Conservation (phyloP, 108 stramenopile species). For the Nannochloropsis oceanica region DNA sequence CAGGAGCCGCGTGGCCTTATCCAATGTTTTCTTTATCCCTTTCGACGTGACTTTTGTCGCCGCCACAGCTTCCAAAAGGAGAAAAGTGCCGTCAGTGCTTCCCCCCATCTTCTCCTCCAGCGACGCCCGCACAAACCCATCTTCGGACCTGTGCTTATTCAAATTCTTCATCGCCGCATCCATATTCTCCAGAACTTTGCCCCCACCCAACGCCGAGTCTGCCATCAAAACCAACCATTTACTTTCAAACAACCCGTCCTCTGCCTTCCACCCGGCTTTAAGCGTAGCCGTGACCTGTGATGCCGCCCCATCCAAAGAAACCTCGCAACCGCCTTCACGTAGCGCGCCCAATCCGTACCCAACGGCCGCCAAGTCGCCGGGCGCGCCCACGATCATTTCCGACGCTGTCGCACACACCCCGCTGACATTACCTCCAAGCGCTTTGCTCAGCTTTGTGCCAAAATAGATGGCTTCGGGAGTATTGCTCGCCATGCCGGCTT, state of each 20-base stretch:
- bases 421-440: background rate
- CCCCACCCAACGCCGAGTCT: background rate
- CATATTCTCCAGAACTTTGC: background rate
- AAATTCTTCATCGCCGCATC: background rate
- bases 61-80: background rate
- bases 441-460: background rate
- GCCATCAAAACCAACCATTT: background rate
- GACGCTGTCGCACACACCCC: background rate
- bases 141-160: background rate
- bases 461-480: background rate
- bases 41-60: background rate
- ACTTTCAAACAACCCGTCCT: background rate
- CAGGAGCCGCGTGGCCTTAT: background rate
- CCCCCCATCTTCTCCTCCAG: background rate
- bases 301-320: background rate
- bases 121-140: background rate
- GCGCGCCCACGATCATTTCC: background rate
- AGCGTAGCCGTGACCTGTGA: background rate
- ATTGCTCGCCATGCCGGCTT: background rate
- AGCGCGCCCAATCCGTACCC: background rate
- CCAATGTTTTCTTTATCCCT: background rate
- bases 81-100: background rate
- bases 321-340: background rate
- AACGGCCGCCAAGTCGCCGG: background rate
- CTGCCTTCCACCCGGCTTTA: background rate